A percentile compares a stretch with the other conserved stretches of the same genome.
Evolutionary conservation across 2,329 filamentous ascomycete species (phyloP).

Genomic region (Fusarium pilosicola): DNA sequence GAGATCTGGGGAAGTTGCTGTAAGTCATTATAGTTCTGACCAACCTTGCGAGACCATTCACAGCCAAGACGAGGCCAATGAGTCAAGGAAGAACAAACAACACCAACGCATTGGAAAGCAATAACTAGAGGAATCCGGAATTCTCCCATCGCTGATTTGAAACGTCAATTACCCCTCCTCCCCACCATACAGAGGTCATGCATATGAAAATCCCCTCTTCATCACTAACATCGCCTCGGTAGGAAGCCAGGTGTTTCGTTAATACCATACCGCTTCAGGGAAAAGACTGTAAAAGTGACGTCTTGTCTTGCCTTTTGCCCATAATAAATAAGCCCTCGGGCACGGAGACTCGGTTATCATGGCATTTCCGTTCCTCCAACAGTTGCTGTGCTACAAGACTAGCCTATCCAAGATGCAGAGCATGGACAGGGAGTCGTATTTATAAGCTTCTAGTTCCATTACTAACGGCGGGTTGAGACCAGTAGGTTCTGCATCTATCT

Average conservation of each 20-base stretch:
- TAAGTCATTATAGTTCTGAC: not conserved
- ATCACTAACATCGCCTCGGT: slow-evolving; percentile 24
- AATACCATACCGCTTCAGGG: not conserved
- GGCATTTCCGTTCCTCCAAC: slow-evolving; percentile 8
- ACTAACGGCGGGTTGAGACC: not conserved
- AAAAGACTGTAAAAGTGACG: slow-evolving; percentile 30
- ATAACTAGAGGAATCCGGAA: not conserved
- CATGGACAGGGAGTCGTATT: not conserved
- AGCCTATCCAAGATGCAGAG: not conserved
- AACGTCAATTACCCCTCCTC: slow-evolving; percentile 10
- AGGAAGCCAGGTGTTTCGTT: not conserved
- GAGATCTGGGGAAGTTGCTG: not conserved
- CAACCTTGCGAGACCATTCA: not conserved
- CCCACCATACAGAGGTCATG: slow-evolving; percentile 15
- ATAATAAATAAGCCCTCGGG: not conserved
- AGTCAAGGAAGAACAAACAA: not conserved
- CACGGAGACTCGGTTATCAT: slow-evolving; percentile 26
- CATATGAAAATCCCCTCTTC: not conserved
- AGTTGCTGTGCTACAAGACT: slow-evolving; percentile 1
- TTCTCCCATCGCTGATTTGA: not conserved
- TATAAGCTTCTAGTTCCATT: not conserved
- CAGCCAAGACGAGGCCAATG: not conserved
- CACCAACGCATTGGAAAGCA: not conserved
- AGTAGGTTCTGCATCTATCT: not conserved
- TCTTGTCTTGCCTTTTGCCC: not conserved